These are phyloP conservation scores for Persicaria maculosa DNA, from an alignment of 148 eudicot genomes.

Conservation along the genomic window DNA sequence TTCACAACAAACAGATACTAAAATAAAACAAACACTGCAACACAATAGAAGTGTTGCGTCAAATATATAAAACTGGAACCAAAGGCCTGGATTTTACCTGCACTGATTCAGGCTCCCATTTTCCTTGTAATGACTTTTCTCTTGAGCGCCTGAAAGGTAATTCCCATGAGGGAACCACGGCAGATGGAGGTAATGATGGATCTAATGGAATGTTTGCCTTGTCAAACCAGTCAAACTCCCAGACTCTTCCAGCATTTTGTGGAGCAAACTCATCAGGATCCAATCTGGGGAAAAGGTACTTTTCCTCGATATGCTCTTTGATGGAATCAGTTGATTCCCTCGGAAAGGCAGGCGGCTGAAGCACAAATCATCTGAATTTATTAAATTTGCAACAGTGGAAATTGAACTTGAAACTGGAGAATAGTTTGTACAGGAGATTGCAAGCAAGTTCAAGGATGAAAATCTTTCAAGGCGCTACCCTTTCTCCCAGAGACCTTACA, in stretches of 20 bases:
- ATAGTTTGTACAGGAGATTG: neutral
- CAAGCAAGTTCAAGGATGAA: neutral
- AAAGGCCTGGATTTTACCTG: conserved; percentile 40
- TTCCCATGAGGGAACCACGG: conserved; percentile 82
- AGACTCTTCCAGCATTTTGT: conserved; percentile 74
- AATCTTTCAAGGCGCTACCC: neutral
- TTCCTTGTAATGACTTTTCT: conserved; percentile 24
- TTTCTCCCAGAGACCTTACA: neutral
- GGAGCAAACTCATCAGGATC: conserved; percentile 84
- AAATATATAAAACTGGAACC: neutral
- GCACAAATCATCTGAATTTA: conserved; percentile 3
- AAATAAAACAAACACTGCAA: neutral
- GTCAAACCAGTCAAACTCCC: conserved; percentile 97
- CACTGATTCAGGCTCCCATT: conserved; percentile 79
- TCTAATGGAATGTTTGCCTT: conserved; percentile 65
- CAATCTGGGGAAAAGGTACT: conserved; percentile 69
- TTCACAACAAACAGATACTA: too few relatives aligned
- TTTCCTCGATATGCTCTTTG: conserved; percentile 60
- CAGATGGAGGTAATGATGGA: conserved; percentile 70
- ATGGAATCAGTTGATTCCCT: conserved; percentile 73
- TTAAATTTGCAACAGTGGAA: neutral
- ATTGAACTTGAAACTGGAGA: neutral
- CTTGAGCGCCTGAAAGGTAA: conserved; percentile 74
- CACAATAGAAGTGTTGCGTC: neutral
- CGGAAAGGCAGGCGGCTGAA: conserved; percentile 95